Base-by-base conservation (phyloP, 1,284 basidiomycete species). In the Chalciporus sp. region DNA sequence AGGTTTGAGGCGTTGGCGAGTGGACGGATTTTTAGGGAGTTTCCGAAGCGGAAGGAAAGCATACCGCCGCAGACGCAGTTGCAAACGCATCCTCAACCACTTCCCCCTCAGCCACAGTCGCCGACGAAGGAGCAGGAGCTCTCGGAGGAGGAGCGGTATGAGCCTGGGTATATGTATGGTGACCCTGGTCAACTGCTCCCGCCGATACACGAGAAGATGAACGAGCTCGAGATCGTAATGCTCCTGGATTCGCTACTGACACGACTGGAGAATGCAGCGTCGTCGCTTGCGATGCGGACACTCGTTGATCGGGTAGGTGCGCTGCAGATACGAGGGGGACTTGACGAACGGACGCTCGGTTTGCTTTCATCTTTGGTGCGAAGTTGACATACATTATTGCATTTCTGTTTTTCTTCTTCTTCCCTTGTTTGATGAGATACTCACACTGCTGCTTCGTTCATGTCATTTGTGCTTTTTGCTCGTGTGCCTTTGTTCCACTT, bases 1-100 rank as follows among this genome's bases (percentile, higher is more conserved):
- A 85, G 95, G 10, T 78, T 97, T 44, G 95, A 98, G 74, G 85
- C 89, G 2, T 79, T 96, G 12, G 84, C 90, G 8, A 82, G 86
- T 7, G 76, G 76, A 0, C 81, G 84, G 5, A 76, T 90, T 20
- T 86, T 88, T 75, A 77, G 80, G 7, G 72, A 79, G 4, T 62
- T 74, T 8, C 72, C 78, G 12, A 72, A 73, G 47, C 59, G 56
- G 48, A 83, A 85, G 63, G 76, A 74, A 47, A 83, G 79, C 58
- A 65, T 77, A 0, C 31, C 53, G 7, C 39, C 50, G 0, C 59
- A 44, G 19, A 14, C 49, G 1, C 42, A 33, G n/a, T n/a, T n/a
- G n/a, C n/a, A n/a, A 27, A 29, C 31, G 12, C 35, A 16, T 7
- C 35, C 35, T 53, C 42, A 42, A 57, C 47, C 3, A 50, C 44